Conservation (phyloP, 257 asterid species). For the Lantana camara region DNA sequence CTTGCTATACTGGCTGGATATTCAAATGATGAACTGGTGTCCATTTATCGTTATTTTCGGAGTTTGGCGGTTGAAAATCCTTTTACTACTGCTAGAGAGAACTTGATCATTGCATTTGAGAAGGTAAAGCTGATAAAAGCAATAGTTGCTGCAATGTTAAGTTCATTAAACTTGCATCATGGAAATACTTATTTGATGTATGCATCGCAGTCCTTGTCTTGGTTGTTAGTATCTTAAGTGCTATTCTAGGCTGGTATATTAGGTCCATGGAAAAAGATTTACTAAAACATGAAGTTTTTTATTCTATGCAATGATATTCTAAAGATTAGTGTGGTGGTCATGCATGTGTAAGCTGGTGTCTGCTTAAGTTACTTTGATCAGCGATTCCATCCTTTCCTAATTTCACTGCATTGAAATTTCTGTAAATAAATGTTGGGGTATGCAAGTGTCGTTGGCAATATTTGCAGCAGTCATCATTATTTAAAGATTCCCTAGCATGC, state of each 20-base stretch:
- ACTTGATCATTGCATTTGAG: conserved; percentile 85
- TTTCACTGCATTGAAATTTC: neutral
- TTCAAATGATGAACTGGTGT: conserved; percentile 69
- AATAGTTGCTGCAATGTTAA: neutral
- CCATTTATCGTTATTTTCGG: conserved; percentile 75
- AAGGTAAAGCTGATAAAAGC: conserved; percentile 45
- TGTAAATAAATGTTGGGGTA: neutral
- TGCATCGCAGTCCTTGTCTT: neutral
- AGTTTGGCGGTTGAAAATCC: conserved; percentile 78
- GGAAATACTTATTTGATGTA: neutral
- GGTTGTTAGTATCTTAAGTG: conserved; percentile 1
- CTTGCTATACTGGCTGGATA: conserved; percentile 87
- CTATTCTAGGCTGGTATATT: neutral
- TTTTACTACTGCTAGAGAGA: conserved; percentile 74
- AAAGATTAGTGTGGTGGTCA: neutral
- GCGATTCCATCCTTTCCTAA: neutral
- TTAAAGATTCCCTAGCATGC: neutral
- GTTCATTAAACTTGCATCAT: neutral
- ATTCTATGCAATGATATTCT: neutral
- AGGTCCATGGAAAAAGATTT: neutral
- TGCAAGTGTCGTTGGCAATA: neutral
- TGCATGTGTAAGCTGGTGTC: neutral
- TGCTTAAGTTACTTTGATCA: neutral
- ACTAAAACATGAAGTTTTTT: neutral
- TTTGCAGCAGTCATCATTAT: neutral